These are phyloP conservation scores for Tylopilus cervinicoccineus DNA, from an alignment of 768 basidiomycete genomes.

Conservation along the genomic window DNA sequence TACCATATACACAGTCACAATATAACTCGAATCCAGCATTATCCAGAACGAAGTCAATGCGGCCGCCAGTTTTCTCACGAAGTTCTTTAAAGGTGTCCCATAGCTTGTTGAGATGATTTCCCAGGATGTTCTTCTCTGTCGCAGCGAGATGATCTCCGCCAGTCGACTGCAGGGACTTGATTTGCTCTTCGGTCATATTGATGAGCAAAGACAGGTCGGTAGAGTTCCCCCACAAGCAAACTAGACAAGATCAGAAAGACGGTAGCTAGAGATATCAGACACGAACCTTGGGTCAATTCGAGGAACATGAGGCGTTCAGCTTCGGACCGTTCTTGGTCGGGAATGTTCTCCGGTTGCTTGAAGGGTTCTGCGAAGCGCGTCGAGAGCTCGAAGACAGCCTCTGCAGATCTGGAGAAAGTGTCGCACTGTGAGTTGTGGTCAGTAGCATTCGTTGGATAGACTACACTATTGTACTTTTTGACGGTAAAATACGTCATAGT, in stretches of 20 bases:
- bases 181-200: conserved; percentile 98
- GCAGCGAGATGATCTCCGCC: conserved; percentile 94
- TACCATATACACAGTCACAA: conserved; percentile 83
- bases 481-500: conserved; percentile 93
- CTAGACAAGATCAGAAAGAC: conserved; percentile 34
- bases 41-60: conserved; percentile 80
- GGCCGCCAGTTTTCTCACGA: conserved; percentile 64
- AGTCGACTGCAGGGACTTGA: conserved; percentile 93
- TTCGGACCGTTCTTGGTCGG: conserved; percentile 54
- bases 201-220: conserved; percentile 93
- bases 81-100: conserved; percentile 75
- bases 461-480: conserved; percentile 59
- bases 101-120: conserved; percentile 68
- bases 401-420: conserved; percentile 88
- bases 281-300: conserved; percentile 84
- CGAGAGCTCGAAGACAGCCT: conserved; percentile 93
- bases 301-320: conserved; percentile 83
- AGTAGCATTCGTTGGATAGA: neutral
- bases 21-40: conserved; percentile 86
- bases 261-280: neutral
- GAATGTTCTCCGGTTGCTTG: conserved; percentile 51
- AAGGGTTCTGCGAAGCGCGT: conserved; percentile 88
- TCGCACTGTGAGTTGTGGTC: conserved; percentile 58
- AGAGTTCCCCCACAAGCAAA: conserved; percentile 96
- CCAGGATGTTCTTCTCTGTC: conserved; percentile 94